A percentile compares a stretch with the other conserved stretches of the same genome.
phyloP scores from a whole-genome alignment of 2,329 filamentous ascomycete species.

The Elsinoe batatas region DNA sequence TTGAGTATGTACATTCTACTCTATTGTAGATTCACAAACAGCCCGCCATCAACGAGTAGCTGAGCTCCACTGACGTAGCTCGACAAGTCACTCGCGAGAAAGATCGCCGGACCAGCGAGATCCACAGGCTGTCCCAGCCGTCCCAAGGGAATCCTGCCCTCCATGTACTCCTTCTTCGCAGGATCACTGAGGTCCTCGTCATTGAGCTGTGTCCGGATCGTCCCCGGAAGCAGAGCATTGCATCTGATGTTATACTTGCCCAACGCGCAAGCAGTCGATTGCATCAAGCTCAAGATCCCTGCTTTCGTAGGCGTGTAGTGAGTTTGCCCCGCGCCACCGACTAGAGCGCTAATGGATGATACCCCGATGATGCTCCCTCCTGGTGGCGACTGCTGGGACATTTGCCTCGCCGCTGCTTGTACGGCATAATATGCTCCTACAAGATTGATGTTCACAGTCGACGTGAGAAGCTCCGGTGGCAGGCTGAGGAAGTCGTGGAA shows the following conservation, averaged over 20 bases:
- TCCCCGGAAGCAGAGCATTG: conserved; percentile 75
- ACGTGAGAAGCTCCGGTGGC: conserved; percentile 56
- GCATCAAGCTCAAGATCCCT: conserved; percentile 70
- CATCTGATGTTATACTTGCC: conserved; percentile 68
- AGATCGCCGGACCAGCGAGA: conserved; percentile 74
- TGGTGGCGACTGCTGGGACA: conserved; percentile 50
- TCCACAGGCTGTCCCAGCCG: conserved; percentile 62
- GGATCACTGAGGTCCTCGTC: conserved; percentile 70
- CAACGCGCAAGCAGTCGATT: conserved; percentile 69
- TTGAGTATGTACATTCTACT: background rate
- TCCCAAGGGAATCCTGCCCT: conserved; percentile 68
- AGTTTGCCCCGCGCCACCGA: conserved; percentile 67
- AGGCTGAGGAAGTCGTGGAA: conserved; percentile 79
- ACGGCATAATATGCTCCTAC: conserved; percentile 80
- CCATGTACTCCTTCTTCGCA: conserved; percentile 66
- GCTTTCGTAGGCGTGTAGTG: conserved; percentile 90
- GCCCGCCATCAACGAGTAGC: conserved; percentile 74
- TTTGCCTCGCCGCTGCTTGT: conserved; percentile 75
- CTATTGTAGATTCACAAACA: conserved; percentile 81
- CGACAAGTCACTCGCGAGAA: conserved; percentile 70
- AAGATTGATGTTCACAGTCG: conserved; percentile 71
- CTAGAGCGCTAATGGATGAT: conserved; percentile 62
- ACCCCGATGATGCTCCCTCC: conserved; percentile 75
- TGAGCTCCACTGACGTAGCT: conserved; percentile 75
- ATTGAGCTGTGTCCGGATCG: conserved; percentile 74